Base-by-base conservation (phyloP, 352 stramenopile species). In the Phytopythium ostracodes region DNA sequence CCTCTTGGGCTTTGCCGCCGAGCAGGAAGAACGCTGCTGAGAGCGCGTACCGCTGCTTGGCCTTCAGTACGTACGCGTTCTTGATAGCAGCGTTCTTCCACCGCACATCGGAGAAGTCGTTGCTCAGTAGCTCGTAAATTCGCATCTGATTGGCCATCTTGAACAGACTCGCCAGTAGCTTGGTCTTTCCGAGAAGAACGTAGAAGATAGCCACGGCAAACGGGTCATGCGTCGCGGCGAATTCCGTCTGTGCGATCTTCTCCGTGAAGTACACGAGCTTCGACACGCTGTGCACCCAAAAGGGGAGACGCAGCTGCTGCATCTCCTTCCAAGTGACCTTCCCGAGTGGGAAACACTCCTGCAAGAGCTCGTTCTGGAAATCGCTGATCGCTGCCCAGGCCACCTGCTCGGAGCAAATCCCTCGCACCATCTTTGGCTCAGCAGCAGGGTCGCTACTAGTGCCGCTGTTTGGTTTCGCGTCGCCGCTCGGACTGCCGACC, bases 31-130 rank as follows among this genome's bases (percentile, higher is more conserved):
- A 96, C 1, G 87, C 77, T 2, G 87, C 86, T 0, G 86, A 91
- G 12, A 96, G 66, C 52, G 81, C 74, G 46, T 89, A 94, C 17
- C 85, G 84, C 24, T 91, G 82, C 62, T 97, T 96, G 18, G 79
- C 79, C 60, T 96, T 94, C 20, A 97, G 64, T 36, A 94, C 87
- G 60, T 91, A 96, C 0, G 89, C 89, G 51, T 97, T 97, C 67
- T 97, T 97, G n/a, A 96, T 84, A 17, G 89, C 88, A 12, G 86
- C 87, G 50, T 88, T 93, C 53, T 89, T 87, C 89, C 88, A 96
- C 38, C 86, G 80, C 31, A 75, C 56, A 22, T 97, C 85, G 0
- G 70, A 67, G 65, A 97, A 96, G 59, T 97, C 77, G 59, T 96
- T 96, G 17, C 64, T 71, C 12, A 97, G 33, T 4, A 97, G 67